phyloP scores from a whole-genome alignment of 2,329 filamentous ascomycete species.

The Balansia obtecta region DNA sequence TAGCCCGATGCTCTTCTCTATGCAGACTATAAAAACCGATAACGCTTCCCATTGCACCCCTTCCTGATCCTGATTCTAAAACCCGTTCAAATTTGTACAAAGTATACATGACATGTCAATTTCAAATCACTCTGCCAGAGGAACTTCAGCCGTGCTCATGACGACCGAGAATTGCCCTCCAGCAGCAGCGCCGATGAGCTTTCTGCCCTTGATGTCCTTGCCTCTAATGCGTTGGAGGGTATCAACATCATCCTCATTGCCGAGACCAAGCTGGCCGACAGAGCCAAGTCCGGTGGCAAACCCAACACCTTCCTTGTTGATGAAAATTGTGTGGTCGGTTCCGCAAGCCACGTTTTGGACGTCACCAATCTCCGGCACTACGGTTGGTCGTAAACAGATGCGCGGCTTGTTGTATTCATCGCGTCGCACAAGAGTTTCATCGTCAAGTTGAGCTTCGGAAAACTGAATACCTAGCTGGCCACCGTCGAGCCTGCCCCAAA shows the following conservation, averaged over 20 bases:
- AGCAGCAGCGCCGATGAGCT: conserved; percentile 67
- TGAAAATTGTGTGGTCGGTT: conserved; percentile 61
- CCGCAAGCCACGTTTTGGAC: conserved; percentile 46
- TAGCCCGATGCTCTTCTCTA: not conserved
- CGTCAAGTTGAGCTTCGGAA: conserved; percentile 29
- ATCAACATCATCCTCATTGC: conserved; percentile 66
- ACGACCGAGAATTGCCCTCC: conserved; percentile 73
- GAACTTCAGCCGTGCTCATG: conserved; percentile 26
- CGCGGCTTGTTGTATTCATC: conserved; percentile 51
- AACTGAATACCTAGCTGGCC: conserved; percentile 41
- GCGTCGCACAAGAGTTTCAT: conserved; percentile 42
- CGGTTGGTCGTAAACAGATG: conserved; percentile 2
- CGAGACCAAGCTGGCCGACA: conserved; percentile 69
- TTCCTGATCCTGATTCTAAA: not conserved
- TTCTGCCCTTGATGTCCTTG: conserved; percentile 63
- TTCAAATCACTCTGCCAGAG: not conserved
- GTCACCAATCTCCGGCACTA: conserved; percentile 33
- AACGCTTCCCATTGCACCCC: not conserved
- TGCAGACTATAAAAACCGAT: not conserved
- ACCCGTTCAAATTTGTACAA: not conserved
- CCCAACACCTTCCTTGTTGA: conserved; percentile 57
- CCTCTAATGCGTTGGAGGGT: conserved; percentile 74
- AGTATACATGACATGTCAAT: not conserved
- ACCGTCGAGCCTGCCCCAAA: conserved; percentile 47
- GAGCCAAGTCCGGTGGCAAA: conserved; percentile 73